These are phyloP conservation scores for Epichloe aotearoae DNA, from an alignment of 2,329 filamentous ascomycete species.

Conservation along the genomic window DNA sequence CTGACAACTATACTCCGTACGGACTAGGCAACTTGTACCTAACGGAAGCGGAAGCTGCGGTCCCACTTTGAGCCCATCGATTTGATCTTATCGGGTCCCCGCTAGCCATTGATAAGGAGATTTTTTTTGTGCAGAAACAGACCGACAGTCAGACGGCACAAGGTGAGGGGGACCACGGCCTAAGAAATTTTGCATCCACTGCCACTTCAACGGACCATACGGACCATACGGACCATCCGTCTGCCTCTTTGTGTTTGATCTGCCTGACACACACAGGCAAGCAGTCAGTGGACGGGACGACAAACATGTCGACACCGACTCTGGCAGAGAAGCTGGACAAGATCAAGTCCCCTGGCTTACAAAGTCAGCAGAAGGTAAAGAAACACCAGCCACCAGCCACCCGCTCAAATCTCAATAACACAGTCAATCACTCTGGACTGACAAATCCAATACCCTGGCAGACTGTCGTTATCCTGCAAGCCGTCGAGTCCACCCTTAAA, in stretches of 20 bases:
- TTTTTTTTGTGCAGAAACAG: constrained; percentile 9
- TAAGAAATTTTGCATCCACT: constrained; percentile 4
- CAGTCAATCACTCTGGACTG: neutral
- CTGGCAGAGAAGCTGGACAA: constrained; percentile 89
- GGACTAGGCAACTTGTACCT: no score
- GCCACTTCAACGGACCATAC: neutral
- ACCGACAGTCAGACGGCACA: neutral
- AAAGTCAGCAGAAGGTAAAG: constrained; percentile 85
- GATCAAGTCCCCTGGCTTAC: constrained; percentile 91
- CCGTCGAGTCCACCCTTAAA: constrained; percentile 84
- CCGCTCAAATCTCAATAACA: neutral
- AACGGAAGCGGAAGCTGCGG: no score
- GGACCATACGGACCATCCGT: neutral
- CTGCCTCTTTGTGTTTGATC: neutral
- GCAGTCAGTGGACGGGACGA: constrained; percentile 10
- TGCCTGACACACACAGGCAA: neutral
- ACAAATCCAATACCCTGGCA: constrained; percentile 19
- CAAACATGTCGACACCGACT: constrained; percentile 29
- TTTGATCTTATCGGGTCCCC: constrained; percentile 9
- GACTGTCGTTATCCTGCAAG: constrained; percentile 76
- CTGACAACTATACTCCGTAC: no score
- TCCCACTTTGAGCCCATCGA: neutral
- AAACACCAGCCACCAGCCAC: neutral
- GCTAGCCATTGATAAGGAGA: constrained; percentile 12
- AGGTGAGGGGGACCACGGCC: neutral